A percentile compares a stretch with the other conserved stretches of the same genome.
Conservation (phyloP, 441 rosid genomes). For the Viola pubescens region DNA sequence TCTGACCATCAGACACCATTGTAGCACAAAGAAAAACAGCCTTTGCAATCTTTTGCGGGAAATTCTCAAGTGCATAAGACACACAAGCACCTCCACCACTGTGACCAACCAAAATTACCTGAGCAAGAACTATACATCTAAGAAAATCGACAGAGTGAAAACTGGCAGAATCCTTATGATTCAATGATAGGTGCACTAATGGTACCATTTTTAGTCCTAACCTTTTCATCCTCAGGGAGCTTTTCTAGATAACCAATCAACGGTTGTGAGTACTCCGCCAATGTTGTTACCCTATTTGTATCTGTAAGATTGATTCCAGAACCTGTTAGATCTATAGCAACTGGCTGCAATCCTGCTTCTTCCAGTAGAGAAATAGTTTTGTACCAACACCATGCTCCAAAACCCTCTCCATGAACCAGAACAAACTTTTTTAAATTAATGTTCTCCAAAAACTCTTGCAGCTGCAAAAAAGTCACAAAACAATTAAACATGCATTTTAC, state of each 20-base stretch:
- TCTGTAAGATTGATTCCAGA: conserved; percentile 74
- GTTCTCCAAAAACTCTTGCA: conserved; percentile 53
- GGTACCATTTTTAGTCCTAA: conserved; percentile 15
- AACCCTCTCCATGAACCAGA: conserved; percentile 86
- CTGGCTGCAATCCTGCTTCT: conserved; percentile 69
- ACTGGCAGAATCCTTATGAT: not conserved
- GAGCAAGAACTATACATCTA: conserved; percentile 17
- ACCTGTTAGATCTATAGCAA: conserved; percentile 74
- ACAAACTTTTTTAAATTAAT: conserved; percentile 52
- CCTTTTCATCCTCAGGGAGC: conserved; percentile 84
- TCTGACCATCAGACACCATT: conserved; percentile 77
- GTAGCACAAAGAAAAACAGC: conserved; percentile 80
- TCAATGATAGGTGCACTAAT: not conserved
- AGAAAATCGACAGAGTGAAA: conserved; percentile 7
- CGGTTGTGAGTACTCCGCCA: conserved; percentile 81
- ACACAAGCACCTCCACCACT: conserved; percentile 85
- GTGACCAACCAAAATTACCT: conserved; percentile 90
- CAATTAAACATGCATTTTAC: not conserved
- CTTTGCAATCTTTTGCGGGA: conserved; percentile 68
- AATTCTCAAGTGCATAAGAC: conserved; percentile 75
- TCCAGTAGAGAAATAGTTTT: conserved; percentile 71
- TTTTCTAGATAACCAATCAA: conserved; percentile 50
- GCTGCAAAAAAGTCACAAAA: conserved; percentile 31
- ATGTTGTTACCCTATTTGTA: conserved; percentile 49
- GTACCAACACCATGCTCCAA: conserved; percentile 99